A percentile compares a stretch with the other conserved stretches of the same genome.
Evolutionary conservation across 164 flowering plant species (phyloP).

Genomic region (Saururus chinensis): DNA sequence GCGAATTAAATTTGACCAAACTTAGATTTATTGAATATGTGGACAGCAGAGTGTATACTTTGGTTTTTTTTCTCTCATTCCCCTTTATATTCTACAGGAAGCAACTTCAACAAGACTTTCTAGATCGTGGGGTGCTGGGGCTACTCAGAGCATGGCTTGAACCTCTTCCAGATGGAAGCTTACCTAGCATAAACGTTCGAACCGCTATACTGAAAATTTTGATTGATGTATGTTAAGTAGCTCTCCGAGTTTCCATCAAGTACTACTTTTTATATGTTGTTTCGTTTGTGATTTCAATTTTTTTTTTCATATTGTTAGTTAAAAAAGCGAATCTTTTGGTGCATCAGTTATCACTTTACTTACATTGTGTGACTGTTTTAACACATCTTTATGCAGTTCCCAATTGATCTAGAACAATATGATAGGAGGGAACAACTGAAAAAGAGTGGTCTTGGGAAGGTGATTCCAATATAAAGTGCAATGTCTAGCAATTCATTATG

Average conservation of each 20-base stretch:
- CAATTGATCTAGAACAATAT: constrained; percentile 74
- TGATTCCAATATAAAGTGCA: constrained; percentile 4
- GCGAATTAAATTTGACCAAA: neutral
- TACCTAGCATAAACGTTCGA: constrained; percentile 85
- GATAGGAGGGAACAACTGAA: constrained; percentile 82
- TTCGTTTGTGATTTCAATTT: neutral
- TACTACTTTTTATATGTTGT: neutral
- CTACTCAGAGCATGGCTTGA: constrained; percentile 89
- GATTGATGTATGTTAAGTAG: constrained; percentile 45
- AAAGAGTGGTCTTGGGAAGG: constrained; percentile 93
- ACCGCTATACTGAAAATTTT: constrained; percentile 68
- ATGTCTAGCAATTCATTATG: neutral
- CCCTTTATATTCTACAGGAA: constrained; percentile 35
- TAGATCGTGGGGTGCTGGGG: constrained; percentile 87
- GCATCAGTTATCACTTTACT: neutral
- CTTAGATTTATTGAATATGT: too few species aligned
- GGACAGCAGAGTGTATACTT: neutral
- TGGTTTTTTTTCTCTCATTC: neutral
- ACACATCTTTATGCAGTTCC: constrained; percentile 39
- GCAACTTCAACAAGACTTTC: constrained; percentile 84
- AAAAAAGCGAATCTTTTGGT: neutral
- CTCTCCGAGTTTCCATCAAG: neutral
- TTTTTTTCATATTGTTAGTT: neutral
- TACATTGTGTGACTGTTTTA: neutral
- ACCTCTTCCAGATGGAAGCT: constrained; percentile 96